Evolutionary conservation across 495 filamentous ascomycete species (phyloP), one percentile per base, ranked within the genome.

Genomic region (Annulohypoxylon moriforme): DNA sequence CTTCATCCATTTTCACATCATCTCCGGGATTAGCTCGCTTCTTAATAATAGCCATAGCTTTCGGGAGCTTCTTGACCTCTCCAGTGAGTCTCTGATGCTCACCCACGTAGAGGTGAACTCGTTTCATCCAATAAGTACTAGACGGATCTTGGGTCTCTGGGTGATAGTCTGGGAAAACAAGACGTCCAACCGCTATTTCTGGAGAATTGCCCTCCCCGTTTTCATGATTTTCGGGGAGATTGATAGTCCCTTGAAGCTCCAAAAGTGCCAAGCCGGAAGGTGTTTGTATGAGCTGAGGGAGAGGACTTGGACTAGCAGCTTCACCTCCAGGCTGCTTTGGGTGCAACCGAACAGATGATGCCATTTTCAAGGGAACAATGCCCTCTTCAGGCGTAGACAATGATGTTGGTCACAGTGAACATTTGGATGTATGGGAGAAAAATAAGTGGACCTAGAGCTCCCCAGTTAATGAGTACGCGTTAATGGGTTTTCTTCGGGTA

Each of bases 191-290:
- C 10, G 84, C 80, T 11, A 89, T 86, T 70, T 87, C 83, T 71
- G 74, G 66, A 29, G 62, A 20, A 40, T 72, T 47, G 5, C 33
- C 61, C 42, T 77, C 36, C 24, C 25, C 67, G 9, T 63, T 50
- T 3, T 79, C 70, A 24, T 73, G 44, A 33, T 64, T 31, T 9
- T 82, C 58, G 9, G 90, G 88, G 9, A 89, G 75, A 76, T 97
- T 93, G 81, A 98, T 89, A 10, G 89, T 93, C 42, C 93, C 94
- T 82, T 98, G 94, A 16, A 98, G 87, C 79, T 98, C 94, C 64
- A 98, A 85, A 46, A 98, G 81, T n/a, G 93, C 94, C 34, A 91
- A 83, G 55, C 90, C 90, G 4, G 85, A 80, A 25, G 94, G 94
- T 3, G 94, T 97, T 69, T 93, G 92, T n/a, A 98, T 89, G 68